These are phyloP conservation scores for Neonectria neomacrospora DNA, from an alignment of 2,329 filamentous ascomycete genomes.

Conservation along the genomic window DNA sequence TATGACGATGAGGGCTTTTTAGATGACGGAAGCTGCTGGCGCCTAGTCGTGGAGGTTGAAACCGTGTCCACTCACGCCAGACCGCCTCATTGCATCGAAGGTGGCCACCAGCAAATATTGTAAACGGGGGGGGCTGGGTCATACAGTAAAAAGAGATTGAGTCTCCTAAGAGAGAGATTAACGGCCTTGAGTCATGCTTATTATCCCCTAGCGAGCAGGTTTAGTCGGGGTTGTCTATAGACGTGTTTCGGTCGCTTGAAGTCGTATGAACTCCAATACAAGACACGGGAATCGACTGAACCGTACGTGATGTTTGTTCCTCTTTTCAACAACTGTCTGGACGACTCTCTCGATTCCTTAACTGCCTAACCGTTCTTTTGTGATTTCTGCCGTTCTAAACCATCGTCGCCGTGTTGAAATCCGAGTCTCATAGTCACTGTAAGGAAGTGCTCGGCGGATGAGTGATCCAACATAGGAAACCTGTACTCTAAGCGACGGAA, in stretches of 20 bases:
- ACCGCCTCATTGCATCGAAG: not conserved
- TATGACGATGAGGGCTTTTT: not conserved
- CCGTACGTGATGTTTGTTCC: not conserved
- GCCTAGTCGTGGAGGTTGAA: not conserved
- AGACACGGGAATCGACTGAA: not conserved
- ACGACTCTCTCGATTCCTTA: not conserved
- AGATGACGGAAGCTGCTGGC: not conserved
- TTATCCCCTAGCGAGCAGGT: not conserved
- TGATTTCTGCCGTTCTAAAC: not conserved
- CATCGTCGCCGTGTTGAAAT: not conserved
- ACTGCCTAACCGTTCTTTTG: not conserved
- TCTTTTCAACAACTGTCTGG: not conserved
- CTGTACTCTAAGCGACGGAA: too few relatives aligned
- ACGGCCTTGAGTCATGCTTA: too few relatives aligned
- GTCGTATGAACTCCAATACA: not conserved
- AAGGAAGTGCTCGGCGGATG: too few relatives aligned
- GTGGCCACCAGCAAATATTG: not conserved
- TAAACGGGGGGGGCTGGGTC: not conserved
- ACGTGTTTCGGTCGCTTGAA: not conserved
- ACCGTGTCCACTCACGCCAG: not conserved
- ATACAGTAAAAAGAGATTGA: not conserved
- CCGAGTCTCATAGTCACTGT: not conserved
- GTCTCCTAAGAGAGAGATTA: too few relatives aligned
- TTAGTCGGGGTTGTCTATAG: not conserved
- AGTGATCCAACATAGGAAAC: too few relatives aligned